Percentiles rank a stretch among this genome's conserved stretches.
Conservation (phyloP, 805 yeast genomes). For the Babjeviella inositovora region DNA sequence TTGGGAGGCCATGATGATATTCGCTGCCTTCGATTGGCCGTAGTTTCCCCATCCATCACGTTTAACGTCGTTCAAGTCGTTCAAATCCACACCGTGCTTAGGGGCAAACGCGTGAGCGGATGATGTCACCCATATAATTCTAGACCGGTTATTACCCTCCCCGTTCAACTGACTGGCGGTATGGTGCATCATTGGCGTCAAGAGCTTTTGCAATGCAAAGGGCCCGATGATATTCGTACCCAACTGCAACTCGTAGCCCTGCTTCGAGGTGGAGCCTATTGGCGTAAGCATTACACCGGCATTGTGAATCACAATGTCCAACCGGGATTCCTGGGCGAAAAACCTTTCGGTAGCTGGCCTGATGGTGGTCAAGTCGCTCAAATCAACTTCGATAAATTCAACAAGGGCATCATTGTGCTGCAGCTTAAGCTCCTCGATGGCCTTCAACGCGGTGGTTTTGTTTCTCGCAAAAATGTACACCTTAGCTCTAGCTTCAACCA, state of each 20-base stretch:
- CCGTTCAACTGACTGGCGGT: constrained; percentile 11
- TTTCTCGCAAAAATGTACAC: too few species aligned
- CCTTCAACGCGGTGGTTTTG: too few species aligned
- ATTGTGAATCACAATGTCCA: too few species aligned
- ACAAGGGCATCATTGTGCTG: too few species aligned
- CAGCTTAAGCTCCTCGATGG: too few species aligned
- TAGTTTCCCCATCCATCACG: too few species aligned
- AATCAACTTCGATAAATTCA: constrained; percentile 13
- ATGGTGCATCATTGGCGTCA: constrained; percentile 17
- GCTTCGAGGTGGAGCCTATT: constrained; percentile 14
- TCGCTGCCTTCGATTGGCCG: constrained; percentile 21
- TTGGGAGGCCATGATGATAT: constrained; percentile 13
- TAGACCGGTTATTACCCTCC: constrained; percentile 8
- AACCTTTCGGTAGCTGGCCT: constrained; percentile 16
- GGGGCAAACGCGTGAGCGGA: constrained; percentile 13
- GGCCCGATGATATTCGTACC: constrained; percentile 32
- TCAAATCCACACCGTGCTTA: constrained; percentile 13
- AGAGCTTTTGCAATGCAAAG: constrained; percentile 19
- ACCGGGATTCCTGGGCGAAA: too few species aligned
- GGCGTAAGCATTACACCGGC: constrained; percentile 23
- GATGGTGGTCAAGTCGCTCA: constrained; percentile 22
- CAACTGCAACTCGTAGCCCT: constrained; percentile 27
- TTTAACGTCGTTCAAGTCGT: too few species aligned
- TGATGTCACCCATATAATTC: constrained; percentile 30
- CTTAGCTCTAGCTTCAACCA: constrained; percentile 10